Base-by-base conservation (phyloP, 2,329 filamentous ascomycete genomes). In the Leptographium galeiforme region DNA sequence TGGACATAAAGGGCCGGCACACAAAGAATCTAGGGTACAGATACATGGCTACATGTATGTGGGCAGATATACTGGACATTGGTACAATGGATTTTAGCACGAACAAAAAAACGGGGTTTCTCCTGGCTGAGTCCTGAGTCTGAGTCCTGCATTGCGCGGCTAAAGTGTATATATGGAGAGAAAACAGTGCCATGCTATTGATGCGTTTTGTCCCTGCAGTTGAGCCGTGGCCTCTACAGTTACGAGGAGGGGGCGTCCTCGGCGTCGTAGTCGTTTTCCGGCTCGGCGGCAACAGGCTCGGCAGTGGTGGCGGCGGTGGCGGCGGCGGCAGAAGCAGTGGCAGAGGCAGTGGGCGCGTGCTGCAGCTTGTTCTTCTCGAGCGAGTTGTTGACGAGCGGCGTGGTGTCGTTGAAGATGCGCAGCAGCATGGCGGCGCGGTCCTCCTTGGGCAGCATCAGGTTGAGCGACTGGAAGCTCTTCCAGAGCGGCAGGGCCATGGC, bases 391-490 rank as follows among this genome's bases (percentile, higher is more conserved):
- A 95, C 78, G 48, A 95, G 75, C 5, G 88, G 88, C 0, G 87
- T 85, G 33, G 85, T 85, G 61, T 97, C 91, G 65, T 96, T 94
- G 72, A 85, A 98, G 56, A 98, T 75, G 25, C 93, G 78, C 58
- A 97, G 74, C 61, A 97, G 72, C 88, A 97, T 94, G 1, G 93
- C 93, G 30, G 82, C 84, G 16, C 93, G 81, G 60, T 98, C 93
- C 67, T 98, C 93, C 73, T 98, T 98, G 50, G 93, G 91, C 63
- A 98, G 75, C 93, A 98, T 98, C 52, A 98, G 79, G 67, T 98
- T 98, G 55, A 97, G 76, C 19, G 86, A 91, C 61, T 90, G 84
- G 57, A 95, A 79, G 65, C 89, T 94, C 70, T 94, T 85, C 93
- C 93, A 98, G 33, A 98, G 73, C 4, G 93, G 93, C 18, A 98